phyloP scores from a whole-genome alignment of 169 alveolate species.

The Eimeria sp. region DNA sequence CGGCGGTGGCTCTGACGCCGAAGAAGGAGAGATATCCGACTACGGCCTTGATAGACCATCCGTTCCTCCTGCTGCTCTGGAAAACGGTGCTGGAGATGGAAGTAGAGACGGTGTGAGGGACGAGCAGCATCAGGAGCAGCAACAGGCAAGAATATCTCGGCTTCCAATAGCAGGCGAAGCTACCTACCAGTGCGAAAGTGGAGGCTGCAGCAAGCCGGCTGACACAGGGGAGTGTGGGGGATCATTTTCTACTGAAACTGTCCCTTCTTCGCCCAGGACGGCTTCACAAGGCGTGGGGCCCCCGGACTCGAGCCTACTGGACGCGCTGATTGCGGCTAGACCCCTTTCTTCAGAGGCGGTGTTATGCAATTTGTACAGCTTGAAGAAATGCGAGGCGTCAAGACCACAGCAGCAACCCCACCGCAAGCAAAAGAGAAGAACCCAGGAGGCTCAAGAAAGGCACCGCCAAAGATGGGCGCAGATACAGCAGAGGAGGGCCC shows the following conservation, averaged over 20 bases:
- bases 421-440: conserved; percentile 46
- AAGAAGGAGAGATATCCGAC: conserved; percentile 63
- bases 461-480: conserved; percentile 70
- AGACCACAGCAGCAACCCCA: conserved; percentile 63
- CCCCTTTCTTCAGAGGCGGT: conserved; percentile 67
- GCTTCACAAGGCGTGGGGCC: conserved; percentile 31
- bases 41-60: conserved; percentile 3
- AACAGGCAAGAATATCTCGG: neutral
- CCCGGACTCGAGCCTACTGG: conserved; percentile 60
- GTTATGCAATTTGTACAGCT: conserved; percentile 48
- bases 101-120: neutral
- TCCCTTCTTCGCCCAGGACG: neutral
- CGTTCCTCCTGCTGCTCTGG: neutral
- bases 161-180: neutral
- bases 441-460: conserved; percentile 64
- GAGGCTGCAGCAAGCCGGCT: conserved; percentile 7
- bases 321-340: conserved; percentile 68
- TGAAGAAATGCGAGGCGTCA: conserved; percentile 61
- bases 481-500: conserved; percentile 64
- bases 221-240: conserved; percentile 1
- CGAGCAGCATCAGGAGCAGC: conserved; percentile 46
- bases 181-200: conserved; percentile 28
- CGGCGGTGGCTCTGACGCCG: conserved; percentile 16
- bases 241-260: neutral
- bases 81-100: neutral